A percentile compares a stretch with the other conserved stretches of the same genome.
phyloP scores from a whole-genome alignment of 148 eudicot species.

The Agrostemma githago region DNA sequence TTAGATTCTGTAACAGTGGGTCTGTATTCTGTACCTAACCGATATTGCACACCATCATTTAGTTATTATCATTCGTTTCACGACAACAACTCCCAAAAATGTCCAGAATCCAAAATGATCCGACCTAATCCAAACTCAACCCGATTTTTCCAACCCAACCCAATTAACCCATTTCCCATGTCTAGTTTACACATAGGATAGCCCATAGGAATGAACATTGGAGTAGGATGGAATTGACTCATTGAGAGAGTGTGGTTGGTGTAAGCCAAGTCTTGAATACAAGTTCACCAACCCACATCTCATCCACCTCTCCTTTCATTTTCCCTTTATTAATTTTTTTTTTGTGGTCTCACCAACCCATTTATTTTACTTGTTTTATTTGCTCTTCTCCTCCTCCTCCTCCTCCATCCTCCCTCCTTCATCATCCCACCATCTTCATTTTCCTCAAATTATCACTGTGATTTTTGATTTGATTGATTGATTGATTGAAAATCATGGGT shows the following conservation, averaged over 20 bases:
- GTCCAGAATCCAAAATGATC: too few relatives aligned
- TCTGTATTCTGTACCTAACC: too few relatives aligned
- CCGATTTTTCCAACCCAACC: too few relatives aligned
- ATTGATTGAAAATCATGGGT: conserved; percentile 35
- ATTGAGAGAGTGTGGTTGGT: conserved; percentile 24
- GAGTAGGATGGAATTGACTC: too few relatives aligned
- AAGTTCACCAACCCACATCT: conserved; percentile 17
- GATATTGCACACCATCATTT: too few relatives aligned
- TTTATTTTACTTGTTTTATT: not conserved
- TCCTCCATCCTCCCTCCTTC: not conserved
- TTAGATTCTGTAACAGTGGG: too few relatives aligned
- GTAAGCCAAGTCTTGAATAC: not conserved
- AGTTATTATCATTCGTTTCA: too few relatives aligned
- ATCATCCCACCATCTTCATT: not conserved
- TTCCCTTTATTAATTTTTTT: not conserved
- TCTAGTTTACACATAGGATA: too few relatives aligned
- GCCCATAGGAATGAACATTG: too few relatives aligned
- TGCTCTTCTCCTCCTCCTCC: not conserved
- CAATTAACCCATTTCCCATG: too few relatives aligned
- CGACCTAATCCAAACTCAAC: too few relatives aligned
- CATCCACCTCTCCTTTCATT: not conserved
- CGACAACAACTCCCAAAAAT: too few relatives aligned
- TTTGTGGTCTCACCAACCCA: conserved; percentile 15
- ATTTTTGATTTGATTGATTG: not conserved
- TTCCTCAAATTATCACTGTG: not conserved